Conservation (phyloP, 1,284 basidiomycete species). For the Ganoderma sinense region DNA sequence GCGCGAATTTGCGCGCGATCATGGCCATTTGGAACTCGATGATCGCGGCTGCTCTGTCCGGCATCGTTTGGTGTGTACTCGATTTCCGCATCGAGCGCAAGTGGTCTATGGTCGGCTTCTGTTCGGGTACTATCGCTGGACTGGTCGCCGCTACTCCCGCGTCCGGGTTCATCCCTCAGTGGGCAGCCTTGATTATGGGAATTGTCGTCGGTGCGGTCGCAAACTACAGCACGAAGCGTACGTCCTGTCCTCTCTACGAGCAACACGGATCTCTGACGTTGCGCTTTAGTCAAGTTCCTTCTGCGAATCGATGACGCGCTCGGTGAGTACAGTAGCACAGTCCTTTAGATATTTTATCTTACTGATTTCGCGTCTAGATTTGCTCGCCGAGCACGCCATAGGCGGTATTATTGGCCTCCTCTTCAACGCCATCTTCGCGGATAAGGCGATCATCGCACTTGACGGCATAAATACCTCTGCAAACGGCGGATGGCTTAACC, state of each 20-base stretch:
- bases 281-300: constrained; percentile 65
- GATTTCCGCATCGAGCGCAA: constrained; percentile 87
- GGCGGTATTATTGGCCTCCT: constrained; percentile 90
- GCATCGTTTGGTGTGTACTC: constrained; percentile 89
- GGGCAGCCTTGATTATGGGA: constrained; percentile 83
- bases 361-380: constrained; percentile 51
- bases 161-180: constrained; percentile 71
- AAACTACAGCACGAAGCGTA: constrained; percentile 89
- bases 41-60: constrained; percentile 78
- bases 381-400: constrained; percentile 91
- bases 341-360: neutral
- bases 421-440: constrained; percentile 83
- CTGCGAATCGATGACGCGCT: constrained; percentile 83
- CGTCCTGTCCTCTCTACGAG: constrained; percentile 41
- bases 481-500: constrained; percentile 76
- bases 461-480: constrained; percentile 80
- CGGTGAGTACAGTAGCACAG: constrained; percentile 23
- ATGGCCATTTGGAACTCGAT: constrained; percentile 92
- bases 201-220: constrained; percentile 78
- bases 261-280: constrained; percentile 19
- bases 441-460: constrained; percentile 63
- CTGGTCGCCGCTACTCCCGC: constrained; percentile 91
- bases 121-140: constrained; percentile 84
- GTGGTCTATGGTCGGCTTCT: constrained; percentile 88
- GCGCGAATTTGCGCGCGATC: constrained; percentile 89